These are phyloP conservation scores for Chlamydomonas incerta DNA, from an alignment of 139 green algal genomes.

Conservation along the genomic window DNA sequence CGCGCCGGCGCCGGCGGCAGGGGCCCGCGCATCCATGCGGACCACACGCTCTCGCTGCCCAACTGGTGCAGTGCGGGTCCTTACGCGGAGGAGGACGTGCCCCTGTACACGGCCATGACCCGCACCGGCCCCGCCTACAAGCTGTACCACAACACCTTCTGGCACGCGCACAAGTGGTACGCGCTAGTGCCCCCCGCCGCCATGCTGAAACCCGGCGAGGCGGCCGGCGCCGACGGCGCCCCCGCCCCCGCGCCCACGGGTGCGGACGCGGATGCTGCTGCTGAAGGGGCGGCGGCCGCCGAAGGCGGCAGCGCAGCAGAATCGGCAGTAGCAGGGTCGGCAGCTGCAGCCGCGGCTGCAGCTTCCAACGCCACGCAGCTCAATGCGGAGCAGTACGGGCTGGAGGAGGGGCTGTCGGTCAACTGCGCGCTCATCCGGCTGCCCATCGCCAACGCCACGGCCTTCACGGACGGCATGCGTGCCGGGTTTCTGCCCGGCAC, in stretches of 20 bases:
- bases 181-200: constrained; percentile 14
- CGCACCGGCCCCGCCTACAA: constrained; percentile 28
- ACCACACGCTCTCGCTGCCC: constrained; percentile 8
- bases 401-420: constrained; percentile 54
- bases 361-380: no score
- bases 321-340: background rate
- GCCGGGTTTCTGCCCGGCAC: constrained; percentile 59
- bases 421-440: constrained; percentile 46
- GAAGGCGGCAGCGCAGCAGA: no score
- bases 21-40: background rate
- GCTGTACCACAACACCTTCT: constrained; percentile 66
- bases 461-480: constrained; percentile 38
- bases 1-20: no score
- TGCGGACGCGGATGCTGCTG: no score
- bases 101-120: constrained; percentile 26
- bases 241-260: background rate
- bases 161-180: constrained; percentile 56
- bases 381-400: no score
- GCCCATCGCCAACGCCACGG: constrained; percentile 34
- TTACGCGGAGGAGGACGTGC: background rate
- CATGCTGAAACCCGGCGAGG: background rate
- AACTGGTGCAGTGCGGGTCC: constrained; percentile 38
- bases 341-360: no score
- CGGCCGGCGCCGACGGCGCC: background rate
- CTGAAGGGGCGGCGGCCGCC: no score